Conservation (phyloP, 352 stramenopile species). For the Globisporangium barbulae region DNA sequence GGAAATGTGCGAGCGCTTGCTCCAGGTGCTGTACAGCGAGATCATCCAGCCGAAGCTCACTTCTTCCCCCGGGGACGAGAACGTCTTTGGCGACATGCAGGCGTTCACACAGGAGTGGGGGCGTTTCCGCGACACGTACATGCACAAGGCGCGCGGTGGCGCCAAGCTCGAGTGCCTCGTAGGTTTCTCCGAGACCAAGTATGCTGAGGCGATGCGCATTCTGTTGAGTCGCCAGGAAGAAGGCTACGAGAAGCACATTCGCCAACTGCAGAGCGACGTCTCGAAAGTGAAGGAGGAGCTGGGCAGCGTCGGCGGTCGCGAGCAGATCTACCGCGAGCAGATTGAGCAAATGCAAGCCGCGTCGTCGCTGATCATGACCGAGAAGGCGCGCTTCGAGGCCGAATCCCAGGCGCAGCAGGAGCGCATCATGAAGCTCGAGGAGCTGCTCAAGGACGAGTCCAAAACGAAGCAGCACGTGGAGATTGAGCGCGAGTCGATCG, state of each 20-base stretch:
- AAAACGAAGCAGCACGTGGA: slow-evolving; percentile 68
- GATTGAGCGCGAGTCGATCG: slow-evolving; percentile 73
- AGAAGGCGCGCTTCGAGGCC: slow-evolving; percentile 58
- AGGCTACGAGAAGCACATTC: slow-evolving; percentile 83
- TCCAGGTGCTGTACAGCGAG: slow-evolving; percentile 79
- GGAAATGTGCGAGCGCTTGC: slow-evolving; percentile 74
- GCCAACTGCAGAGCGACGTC: slow-evolving; percentile 65
- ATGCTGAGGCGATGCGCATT: slow-evolving; percentile 80
- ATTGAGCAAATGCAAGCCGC: slow-evolving; percentile 81
- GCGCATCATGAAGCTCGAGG: slow-evolving; percentile 66
- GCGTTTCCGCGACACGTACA: slow-evolving; percentile 70
- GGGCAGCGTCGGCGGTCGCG: slow-evolving; percentile 67
- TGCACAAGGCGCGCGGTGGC: slow-evolving; percentile 60
- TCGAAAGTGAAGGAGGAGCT: slow-evolving; percentile 82
- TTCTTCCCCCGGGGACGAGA: slow-evolving; percentile 41
- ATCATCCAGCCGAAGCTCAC: slow-evolving; percentile 78
- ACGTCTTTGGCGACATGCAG: slow-evolving; percentile 75
- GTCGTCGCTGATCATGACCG: slow-evolving; percentile 72
- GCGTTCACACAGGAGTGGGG: slow-evolving; percentile 70
- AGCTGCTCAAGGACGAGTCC: slow-evolving; percentile 55
- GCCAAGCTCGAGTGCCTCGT: slow-evolving; percentile 76
- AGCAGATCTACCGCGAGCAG: slow-evolving; percentile 86
- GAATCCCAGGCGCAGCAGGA: slow-evolving; percentile 66
- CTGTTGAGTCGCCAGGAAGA: slow-evolving; percentile 80
- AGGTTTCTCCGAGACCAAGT: slow-evolving; percentile 75